A percentile compares a stretch with the other conserved stretches of the same genome.
Evolutionary conservation across 768 basidiomycete genomes (phyloP).

Genomic region (Boletus rex-veris): DNA sequence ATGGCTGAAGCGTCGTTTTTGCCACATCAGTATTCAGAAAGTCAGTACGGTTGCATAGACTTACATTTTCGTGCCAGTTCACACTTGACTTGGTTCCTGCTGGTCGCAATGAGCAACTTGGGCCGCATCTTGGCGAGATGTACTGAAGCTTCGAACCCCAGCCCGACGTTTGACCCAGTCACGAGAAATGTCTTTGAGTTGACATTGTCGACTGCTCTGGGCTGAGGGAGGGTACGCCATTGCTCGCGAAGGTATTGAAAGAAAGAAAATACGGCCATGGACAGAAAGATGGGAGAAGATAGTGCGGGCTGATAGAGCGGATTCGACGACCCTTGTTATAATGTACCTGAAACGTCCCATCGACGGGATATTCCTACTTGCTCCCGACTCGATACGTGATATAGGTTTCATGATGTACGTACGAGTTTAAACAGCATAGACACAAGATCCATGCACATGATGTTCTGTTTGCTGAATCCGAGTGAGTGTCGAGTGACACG

Average conservation of each 20-base stretch:
- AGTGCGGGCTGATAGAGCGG: no score
- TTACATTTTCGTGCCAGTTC: slow-evolving; percentile 18
- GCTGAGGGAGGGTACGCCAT: slow-evolving; percentile 17
- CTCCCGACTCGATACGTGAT: no score
- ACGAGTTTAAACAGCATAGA: no score
- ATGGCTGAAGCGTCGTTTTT: slow-evolving; percentile 5
- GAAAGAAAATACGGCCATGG: slow-evolving; percentile 14
- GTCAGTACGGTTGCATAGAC: background rate
- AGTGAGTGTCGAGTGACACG: background rate
- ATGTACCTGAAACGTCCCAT: no score
- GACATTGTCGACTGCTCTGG: slow-evolving; percentile 30
- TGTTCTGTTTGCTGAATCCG: slow-evolving; percentile 13
- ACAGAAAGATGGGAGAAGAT: background rate
- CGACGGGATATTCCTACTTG: no score
- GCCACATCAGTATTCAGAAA: background rate
- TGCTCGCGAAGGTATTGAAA: slow-evolving; percentile 24
- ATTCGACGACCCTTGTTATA: no score
- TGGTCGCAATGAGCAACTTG: slow-evolving; percentile 32
- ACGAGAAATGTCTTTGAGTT: slow-evolving; percentile 48
- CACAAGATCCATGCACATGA: no score
- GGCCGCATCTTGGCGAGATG: slow-evolving; percentile 34
- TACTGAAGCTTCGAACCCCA: slow-evolving; percentile 29
- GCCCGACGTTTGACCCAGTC: slow-evolving; percentile 46
- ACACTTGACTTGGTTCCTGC: slow-evolving; percentile 31
- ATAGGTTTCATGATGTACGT: no score